Conservation (phyloP, 2,329 filamentous ascomycete species). For the Fusarium burgessii region DNA sequence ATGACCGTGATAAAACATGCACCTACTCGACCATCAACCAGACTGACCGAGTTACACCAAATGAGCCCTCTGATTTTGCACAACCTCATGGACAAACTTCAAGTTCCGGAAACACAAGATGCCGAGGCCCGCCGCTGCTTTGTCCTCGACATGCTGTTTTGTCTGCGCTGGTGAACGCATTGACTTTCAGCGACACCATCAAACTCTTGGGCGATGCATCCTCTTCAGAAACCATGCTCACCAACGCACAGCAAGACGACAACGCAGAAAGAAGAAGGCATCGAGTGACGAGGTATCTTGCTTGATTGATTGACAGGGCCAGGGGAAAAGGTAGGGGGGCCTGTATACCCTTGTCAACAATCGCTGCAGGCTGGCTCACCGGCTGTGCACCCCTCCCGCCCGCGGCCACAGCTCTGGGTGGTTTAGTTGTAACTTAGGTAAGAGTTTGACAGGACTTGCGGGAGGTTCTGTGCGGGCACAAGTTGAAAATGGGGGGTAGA, state of each 20-base stretch:
- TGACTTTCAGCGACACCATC: slow-evolving; percentile 12
- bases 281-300: slow-evolving; percentile 4
- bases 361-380: slow-evolving; percentile 43
- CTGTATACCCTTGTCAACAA: slow-evolving; percentile 39
- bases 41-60: slow-evolving; percentile 12
- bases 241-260: slow-evolving; percentile 1
- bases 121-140: slow-evolving; percentile 17
- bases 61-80: slow-evolving; percentile 14
- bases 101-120: slow-evolving; percentile 7
- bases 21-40: neutral
- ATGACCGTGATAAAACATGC: neutral
- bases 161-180: slow-evolving; percentile 4
- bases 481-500: slow-evolving; percentile 35
- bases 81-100: slow-evolving; percentile 11
- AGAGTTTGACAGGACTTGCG: slow-evolving; percentile 27
- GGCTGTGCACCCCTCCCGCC: slow-evolving; percentile 37
- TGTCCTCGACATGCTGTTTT: slow-evolving; percentile 1
- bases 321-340: slow-evolving; percentile 25
- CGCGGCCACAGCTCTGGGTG: slow-evolving; percentile 38
- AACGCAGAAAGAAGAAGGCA: slow-evolving; percentile 12
- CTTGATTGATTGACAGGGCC: slow-evolving; percentile 34
- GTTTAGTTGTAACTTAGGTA: slow-evolving; percentile 6
- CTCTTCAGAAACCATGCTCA: slow-evolving; percentile 13
- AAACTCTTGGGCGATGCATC: slow-evolving; percentile 9
- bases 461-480: slow-evolving; percentile 28